Conservation (phyloP, 192 early-diverging fungal species). For the Funneliformis geosporum region DNA sequence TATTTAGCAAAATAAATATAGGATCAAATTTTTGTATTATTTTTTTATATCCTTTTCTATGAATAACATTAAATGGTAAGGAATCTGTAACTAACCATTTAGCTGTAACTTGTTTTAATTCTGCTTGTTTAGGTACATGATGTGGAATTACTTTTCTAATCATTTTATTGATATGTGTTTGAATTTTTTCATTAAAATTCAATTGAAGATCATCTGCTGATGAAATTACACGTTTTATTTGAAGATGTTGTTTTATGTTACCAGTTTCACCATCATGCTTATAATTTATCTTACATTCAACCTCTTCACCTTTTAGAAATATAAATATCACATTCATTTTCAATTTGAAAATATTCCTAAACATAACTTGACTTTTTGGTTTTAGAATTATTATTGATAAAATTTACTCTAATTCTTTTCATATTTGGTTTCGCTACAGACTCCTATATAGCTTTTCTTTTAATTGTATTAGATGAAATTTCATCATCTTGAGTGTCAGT, state of each 20-base stretch:
- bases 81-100: background rate
- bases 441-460: too few relatives aligned
- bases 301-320: background rate
- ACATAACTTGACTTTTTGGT: background rate
- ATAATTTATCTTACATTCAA: background rate
- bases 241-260: background rate
- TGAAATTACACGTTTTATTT: background rate
- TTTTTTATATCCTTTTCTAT: background rate
- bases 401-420: constrained; percentile 7
- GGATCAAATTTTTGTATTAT: too few relatives aligned
- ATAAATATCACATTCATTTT: background rate
- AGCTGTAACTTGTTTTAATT: background rate
- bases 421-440: background rate
- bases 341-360: constrained; percentile 8
- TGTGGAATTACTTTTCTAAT: background rate
- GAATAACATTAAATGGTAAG: background rate
- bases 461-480: too few relatives aligned
- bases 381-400: background rate
- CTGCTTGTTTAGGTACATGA: background rate
- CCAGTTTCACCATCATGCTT: constrained; percentile 13
- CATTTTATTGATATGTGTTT: background rate
- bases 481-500: too few relatives aligned
- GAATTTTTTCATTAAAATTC: background rate
- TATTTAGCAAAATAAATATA: background rate
- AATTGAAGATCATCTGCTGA: background rate